These are phyloP conservation scores for Infundibulicybe gibba DNA, from an alignment of 768 basidiomycete species.

Conservation along the genomic window DNA sequence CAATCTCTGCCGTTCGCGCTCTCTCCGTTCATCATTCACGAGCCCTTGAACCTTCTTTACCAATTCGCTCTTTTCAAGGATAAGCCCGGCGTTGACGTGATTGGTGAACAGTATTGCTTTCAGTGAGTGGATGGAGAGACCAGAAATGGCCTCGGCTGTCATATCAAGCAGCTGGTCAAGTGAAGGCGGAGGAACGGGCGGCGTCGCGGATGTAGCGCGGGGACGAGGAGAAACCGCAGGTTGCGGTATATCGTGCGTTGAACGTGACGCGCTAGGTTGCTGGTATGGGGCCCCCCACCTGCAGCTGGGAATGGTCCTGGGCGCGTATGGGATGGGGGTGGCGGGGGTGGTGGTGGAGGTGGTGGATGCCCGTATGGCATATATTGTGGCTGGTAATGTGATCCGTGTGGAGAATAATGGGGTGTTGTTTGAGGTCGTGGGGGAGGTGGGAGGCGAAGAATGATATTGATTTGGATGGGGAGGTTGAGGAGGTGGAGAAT, in stretches of 20 bases:
- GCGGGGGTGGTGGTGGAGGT: conserved; percentile 15
- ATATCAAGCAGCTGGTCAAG: conserved; percentile 69
- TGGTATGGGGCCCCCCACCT: conserved; percentile 12
- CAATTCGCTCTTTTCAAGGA: conserved; percentile 88
- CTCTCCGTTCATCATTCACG: conserved; percentile 59
- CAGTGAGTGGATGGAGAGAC: conserved; percentile 65
- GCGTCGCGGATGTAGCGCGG: conserved; percentile 34
- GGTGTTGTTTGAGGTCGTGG: conserved; percentile 17
- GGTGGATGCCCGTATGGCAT: conserved; percentile 7
- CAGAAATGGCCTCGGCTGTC: conserved; percentile 48
- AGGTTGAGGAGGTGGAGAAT: conserved; percentile 8
- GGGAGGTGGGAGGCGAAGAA: conserved; percentile 13
- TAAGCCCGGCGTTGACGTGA: conserved; percentile 70
- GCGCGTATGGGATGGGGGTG: neutral
- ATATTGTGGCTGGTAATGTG: conserved; percentile 17
- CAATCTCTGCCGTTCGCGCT: conserved; percentile 43
- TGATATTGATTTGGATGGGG: conserved; percentile 14
- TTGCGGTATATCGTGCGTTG: conserved; percentile 14
- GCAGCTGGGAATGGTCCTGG: conserved; percentile 2
- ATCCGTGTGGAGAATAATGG: conserved; percentile 18
- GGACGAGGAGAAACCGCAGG: conserved; percentile 31
- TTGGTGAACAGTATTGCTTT: conserved; percentile 81
- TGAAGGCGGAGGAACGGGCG: conserved; percentile 46
- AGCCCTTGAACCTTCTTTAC: conserved; percentile 64
- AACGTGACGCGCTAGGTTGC: conserved; percentile 16